Conservation (phyloP, 1,284 basidiomycete genomes). For the Flammula alnicola region DNA sequence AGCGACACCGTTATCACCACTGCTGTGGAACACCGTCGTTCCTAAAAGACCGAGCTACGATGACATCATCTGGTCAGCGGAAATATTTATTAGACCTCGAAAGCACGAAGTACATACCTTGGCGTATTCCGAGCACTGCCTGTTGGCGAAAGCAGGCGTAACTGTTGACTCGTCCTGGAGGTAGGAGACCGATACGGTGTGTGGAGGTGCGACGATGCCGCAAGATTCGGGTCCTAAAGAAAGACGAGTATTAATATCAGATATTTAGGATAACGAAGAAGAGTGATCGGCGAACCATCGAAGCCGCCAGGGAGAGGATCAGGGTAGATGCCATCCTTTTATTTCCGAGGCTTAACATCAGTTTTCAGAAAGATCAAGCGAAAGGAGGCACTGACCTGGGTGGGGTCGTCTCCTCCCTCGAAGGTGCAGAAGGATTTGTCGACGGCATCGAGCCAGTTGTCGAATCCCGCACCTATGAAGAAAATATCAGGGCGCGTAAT, state of each 20-base stretch:
- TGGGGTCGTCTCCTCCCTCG: slow-evolving; percentile 63
- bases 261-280: neutral
- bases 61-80: slow-evolving; percentile 12
- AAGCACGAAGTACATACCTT: slow-evolving; percentile 32
- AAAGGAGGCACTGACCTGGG: slow-evolving; percentile 31
- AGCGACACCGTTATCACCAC: slow-evolving; percentile 58
- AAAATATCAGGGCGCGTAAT: neutral
- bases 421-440: slow-evolving; percentile 61
- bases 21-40: slow-evolving; percentile 53
- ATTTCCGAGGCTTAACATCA: neutral
- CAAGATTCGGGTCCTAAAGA: slow-evolving; percentile 48
- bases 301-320: slow-evolving; percentile 51
- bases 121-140: slow-evolving; percentile 63
- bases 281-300: slow-evolving; percentile 20
- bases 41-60: slow-evolving; percentile 48
- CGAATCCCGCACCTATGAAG: slow-evolving; percentile 41
- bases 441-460: slow-evolving; percentile 51
- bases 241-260: neutral
- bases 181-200: slow-evolving; percentile 63
- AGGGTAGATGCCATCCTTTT: slow-evolving; percentile 57
- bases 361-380: neutral
- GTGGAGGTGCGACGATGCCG: slow-evolving; percentile 52
- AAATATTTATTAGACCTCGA: neutral
- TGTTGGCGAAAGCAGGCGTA: slow-evolving; percentile 47
- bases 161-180: slow-evolving; percentile 51